These are phyloP conservation scores for Sporothrix mexicana DNA, from an alignment of 2,329 filamentous ascomycete species.

Conservation along the genomic window DNA sequence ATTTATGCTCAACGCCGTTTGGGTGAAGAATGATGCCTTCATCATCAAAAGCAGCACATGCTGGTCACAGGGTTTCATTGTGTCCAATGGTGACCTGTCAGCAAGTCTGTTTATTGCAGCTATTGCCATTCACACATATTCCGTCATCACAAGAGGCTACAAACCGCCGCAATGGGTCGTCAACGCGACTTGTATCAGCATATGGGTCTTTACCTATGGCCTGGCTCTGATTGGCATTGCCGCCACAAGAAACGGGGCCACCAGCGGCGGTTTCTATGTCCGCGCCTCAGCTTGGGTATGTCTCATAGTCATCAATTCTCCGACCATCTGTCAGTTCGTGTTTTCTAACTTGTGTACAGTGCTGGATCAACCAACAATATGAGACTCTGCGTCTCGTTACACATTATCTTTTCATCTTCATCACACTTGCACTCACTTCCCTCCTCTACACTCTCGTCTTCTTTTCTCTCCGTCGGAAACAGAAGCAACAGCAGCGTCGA, in stretches of 20 bases:
- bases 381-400: conserved; percentile 60
- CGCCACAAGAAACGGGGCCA: conserved; percentile 40
- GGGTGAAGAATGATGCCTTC: conserved; percentile 56
- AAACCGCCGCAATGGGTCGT: conserved; percentile 54
- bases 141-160: conserved; percentile 57
- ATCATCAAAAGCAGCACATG: conserved; percentile 56
- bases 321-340: too few relatives aligned
- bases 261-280: conserved; percentile 53
- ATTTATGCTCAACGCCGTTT: conserved; percentile 61
- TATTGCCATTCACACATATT: conserved; percentile 65
- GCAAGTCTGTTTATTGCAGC: conserved; percentile 63
- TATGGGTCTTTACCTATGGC: conserved; percentile 59
- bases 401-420: conserved; percentile 68
- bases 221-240: conserved; percentile 51
- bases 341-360: conserved; percentile 47
- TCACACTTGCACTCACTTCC: conserved; percentile 47
- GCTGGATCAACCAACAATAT: conserved; percentile 64
- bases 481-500: neutral
- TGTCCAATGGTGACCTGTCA: conserved; percentile 63
- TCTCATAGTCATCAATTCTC: neutral
- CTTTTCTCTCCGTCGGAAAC: conserved; percentile 43
- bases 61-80: conserved; percentile 61
- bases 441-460: conserved; percentile 49
- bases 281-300: conserved; percentile 60
- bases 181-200: conserved; percentile 47